Base-by-base conservation (phyloP, 192 early-diverging fungal genomes). In the Coemansia sp. region DNA sequence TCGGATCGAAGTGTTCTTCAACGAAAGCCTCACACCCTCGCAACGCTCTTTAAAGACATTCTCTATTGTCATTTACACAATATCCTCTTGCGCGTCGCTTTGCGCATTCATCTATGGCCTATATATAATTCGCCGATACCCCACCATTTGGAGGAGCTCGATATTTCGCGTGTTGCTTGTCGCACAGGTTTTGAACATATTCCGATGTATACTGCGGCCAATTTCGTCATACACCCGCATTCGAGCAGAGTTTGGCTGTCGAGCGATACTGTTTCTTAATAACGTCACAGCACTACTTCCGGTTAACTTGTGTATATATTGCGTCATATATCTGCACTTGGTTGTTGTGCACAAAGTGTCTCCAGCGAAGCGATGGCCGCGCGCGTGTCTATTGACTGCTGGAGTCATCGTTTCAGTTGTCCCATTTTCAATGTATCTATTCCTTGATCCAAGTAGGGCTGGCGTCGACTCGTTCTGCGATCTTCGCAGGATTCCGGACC, bases 281-380 rank as follows among this genome's bases (percentile, higher is more conserved):
- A 68, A 63, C 44, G 41, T 19, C 17, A 12, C 60, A 4, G 41
- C 75, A 8, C n/a, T 55, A 3, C 53, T 77, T 37, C 70, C 70
- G 4, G 64, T 72, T 17, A 68, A 77, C 25, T 51, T 66, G 3
- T 67, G 66, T 29, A 51, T 70, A 38, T 76, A 76, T 42, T 75
- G 74, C 34, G 78, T 76, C 15, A 48, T 81, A 8, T 81, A 81
- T 19, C 63, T 81, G 15, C 78, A 81, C n/a, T 39, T 81, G 8
- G 58, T 76, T 5, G 58, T 81, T 0, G 62, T 81, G 36, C 70
- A 81, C 70, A 69, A 68, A 29, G 53, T 81, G 0, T 63, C 66
- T 25, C 78, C 78, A 0, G 41, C n/a, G 0, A 71, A 73, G 39
- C 66, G 70, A 27, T 76, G 67, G 70, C 70, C 78, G 25, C 62